Base-by-base conservation (phyloP, 768 basidiomycete species). In the Hericium coralloides region DNA sequence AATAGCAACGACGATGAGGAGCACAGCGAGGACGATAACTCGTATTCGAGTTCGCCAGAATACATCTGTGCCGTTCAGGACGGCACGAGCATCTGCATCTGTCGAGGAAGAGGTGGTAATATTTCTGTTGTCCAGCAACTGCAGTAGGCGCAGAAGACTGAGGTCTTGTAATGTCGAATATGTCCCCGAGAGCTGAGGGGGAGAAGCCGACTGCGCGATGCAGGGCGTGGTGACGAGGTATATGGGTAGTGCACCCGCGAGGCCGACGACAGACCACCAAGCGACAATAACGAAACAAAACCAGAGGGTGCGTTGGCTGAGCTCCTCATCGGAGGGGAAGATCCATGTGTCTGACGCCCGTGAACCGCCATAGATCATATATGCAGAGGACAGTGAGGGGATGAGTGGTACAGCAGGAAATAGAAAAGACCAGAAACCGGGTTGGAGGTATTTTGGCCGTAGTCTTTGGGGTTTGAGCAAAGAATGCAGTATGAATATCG, bases 271-370 rank as follows among this genome's bases (percentile, higher is more conserved):
- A 3, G 85, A 76, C 83, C 86, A 87, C 10, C 82, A 81, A 10
- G 84, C 69, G 14, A 78, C 79, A 52, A 91, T 76, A 31, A 84
- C 69, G 50, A 92, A 74, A 41, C 80, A 76, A 36, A 83, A 72
- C 80, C 84, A 88, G 23, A 91, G 73, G 14, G 76, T 76, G n/a
- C 87, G 79, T 65, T 91, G 87, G 59, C 72, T 78, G 58, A 90
- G 78, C 64, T 85, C 76, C 63, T 87, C 87, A 61, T 92, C 88
- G 1, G 88, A 87, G 3, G 87, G 85, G 64, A 89, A 85, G 1
- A 81, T 70, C 55, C 73, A 65, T 1, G 83, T 78, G 61, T 86
- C 84, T 38, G 65, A 67, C 8, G 73, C 71, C 2, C 70, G 61
- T 2, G 81, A 80, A 18, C 75, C 75, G 10, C 80, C 79, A 8